These are phyloP conservation scores for Posidonia oceanica DNA, from an alignment of 116 monocot genomes.

Conservation along the genomic window DNA sequence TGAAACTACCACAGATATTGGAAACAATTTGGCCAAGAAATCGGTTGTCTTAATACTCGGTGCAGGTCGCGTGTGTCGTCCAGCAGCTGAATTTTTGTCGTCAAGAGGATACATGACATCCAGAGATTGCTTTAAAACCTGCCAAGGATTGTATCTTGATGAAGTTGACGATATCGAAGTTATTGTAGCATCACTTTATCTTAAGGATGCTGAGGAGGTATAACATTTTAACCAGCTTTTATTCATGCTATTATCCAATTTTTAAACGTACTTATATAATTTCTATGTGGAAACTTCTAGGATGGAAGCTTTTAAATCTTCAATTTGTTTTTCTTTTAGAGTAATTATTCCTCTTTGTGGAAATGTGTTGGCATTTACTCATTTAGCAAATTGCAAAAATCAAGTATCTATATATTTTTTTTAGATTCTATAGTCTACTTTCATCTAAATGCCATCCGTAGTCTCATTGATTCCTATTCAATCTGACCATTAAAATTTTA, in stretches of 20 bases:
- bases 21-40: constrained; percentile 12
- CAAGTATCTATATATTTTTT: too few relatives aligned
- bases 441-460: too few relatives aligned
- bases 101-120: constrained; percentile 26
- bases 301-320: too few relatives aligned
- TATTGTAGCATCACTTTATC: constrained; percentile 86
- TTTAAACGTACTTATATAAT: too few relatives aligned
- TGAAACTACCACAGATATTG: background rate
- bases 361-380: too few relatives aligned
- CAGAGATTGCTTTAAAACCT: background rate
- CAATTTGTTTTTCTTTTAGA: too few relatives aligned
- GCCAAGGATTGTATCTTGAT: constrained; percentile 14
- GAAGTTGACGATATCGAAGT: constrained; percentile 44
- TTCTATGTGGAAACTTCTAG: too few relatives aligned
- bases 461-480: too few relatives aligned
- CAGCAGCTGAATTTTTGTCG: constrained; percentile 77
- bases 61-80: constrained; percentile 83
- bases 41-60: constrained; percentile 72
- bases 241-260: background rate
- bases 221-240: background rate
- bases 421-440: too few relatives aligned
- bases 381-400: too few relatives aligned
- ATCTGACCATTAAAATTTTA: too few relatives aligned
- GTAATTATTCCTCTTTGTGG: too few relatives aligned
- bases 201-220: constrained; percentile 94